Evolutionary conservation across 805 yeast species (phyloP).

Genomic region (Zygoascus tannicola): DNA sequence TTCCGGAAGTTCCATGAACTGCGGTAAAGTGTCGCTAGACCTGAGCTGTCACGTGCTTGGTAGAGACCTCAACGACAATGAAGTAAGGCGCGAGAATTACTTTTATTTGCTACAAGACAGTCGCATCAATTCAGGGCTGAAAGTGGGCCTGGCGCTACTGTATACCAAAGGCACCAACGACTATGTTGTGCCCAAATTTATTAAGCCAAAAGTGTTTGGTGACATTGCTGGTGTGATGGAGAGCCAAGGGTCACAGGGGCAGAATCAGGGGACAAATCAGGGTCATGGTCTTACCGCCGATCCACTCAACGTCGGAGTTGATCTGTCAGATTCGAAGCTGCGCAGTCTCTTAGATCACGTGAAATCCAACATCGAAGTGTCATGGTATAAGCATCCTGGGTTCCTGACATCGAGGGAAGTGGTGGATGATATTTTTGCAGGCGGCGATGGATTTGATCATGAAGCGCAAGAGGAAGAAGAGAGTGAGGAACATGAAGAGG

Average conservation of each 20-base stretch:
- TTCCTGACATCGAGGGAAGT: constrained; percentile 61
- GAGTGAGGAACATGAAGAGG: not conserved
- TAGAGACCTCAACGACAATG: constrained; percentile 2
- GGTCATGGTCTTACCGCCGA: not conserved
- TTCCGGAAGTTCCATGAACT: constrained; percentile 32
- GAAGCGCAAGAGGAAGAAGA: constrained; percentile 2
- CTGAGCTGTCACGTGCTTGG: constrained; percentile 53
- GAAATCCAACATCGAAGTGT: not conserved
- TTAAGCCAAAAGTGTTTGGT: constrained; percentile 37
- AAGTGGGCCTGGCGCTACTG: constrained; percentile 42
- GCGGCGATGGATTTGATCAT: constrained; percentile 48
- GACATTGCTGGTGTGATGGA: constrained; percentile 39
- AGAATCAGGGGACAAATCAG: not conserved
- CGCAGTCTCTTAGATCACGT: not conserved
- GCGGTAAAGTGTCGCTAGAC: constrained; percentile 64
- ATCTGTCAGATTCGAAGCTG: constrained; percentile 10
- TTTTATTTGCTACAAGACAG: constrained; percentile 67
- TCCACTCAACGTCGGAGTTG: not conserved
- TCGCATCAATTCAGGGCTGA: constrained; percentile 73
- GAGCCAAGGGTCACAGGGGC: constrained; percentile 15
- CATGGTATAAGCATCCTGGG: constrained; percentile 30
- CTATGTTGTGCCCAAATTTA: constrained; percentile 32
- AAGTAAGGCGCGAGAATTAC: constrained; percentile 42
- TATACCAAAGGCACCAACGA: constrained; percentile 36
- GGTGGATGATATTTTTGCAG: constrained; percentile 63